phyloP scores from a whole-genome alignment of 108 stramenopile species.

The Nitzschia inconspicua region DNA sequence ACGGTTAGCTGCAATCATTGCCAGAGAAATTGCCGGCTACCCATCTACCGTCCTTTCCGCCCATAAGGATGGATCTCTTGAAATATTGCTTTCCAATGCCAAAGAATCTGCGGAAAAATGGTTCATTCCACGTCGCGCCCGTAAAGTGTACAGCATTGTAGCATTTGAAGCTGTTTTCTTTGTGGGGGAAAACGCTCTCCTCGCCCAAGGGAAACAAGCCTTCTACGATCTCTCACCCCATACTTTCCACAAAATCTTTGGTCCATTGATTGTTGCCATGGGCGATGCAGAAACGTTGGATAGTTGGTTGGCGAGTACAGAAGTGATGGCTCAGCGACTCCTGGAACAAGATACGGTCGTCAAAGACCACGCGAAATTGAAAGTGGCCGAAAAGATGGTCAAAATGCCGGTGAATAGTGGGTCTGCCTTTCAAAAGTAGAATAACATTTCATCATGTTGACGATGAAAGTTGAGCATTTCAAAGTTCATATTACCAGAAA shows the following conservation, averaged over 20 bases:
- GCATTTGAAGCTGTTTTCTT: neutral
- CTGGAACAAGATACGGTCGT: neutral
- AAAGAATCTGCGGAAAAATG: slow-evolving; percentile 9
- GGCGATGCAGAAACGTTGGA: slow-evolving; percentile 8
- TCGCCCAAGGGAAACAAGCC: neutral
- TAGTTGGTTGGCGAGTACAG: slow-evolving; percentile 9
- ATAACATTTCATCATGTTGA: too few relatives aligned
- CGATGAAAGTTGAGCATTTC: too few relatives aligned
- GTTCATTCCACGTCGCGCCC: neutral
- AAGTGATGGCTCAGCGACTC: neutral
- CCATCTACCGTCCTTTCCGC: neutral
- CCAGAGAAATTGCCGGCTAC: neutral
- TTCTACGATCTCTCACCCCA: slow-evolving; percentile 4
- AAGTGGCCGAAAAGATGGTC: too few relatives aligned
- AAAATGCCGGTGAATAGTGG: too few relatives aligned
- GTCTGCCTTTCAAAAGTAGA: too few relatives aligned
- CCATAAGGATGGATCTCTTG: neutral
- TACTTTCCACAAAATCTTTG: neutral
- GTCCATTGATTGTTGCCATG: slow-evolving; percentile 5
- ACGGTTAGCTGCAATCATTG: slow-evolving; percentile 7
- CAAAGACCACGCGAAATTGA: too few relatives aligned
- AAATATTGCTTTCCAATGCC: neutral
- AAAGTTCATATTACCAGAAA: neutral
- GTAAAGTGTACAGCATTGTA: neutral
- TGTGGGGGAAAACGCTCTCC: neutral